Evolutionary conservation across 2,329 filamentous ascomycete species (phyloP).

Genomic region (Clonostachys rosea): DNA sequence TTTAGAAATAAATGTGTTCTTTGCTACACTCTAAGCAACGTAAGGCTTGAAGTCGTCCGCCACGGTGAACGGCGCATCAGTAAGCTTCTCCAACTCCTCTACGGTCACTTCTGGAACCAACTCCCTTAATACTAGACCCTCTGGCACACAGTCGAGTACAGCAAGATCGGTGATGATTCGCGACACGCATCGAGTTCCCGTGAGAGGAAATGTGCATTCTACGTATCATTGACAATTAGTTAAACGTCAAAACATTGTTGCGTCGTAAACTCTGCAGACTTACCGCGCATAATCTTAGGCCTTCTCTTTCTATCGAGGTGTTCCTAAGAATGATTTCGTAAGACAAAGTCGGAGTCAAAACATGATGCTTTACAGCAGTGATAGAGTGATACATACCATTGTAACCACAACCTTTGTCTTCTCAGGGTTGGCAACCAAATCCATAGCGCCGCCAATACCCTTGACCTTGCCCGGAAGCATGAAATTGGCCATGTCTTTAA

Average conservation of each 20-base stretch:
- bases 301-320: constrained; percentile 66
- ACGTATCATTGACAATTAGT: no score
- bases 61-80: constrained; percentile 62
- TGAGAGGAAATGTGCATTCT: constrained; percentile 59
- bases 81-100: constrained; percentile 66
- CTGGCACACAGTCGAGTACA: constrained; percentile 62
- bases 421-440: constrained; percentile 66
- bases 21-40: background rate
- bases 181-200: constrained; percentile 62
- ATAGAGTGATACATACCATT: constrained; percentile 30
- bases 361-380: no score
- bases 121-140: constrained; percentile 61
- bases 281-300: constrained; percentile 56
- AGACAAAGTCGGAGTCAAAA: no score
- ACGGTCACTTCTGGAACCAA: constrained; percentile 65
- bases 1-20: no score
- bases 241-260: no score
- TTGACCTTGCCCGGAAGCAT: constrained; percentile 89
- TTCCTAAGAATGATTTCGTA: constrained; percentile 15
- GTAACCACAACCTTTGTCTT: constrained; percentile 69
- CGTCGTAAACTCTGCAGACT: no score
- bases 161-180: constrained; percentile 67
- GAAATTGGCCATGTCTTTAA: constrained; percentile 72
- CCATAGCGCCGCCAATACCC: constrained; percentile 83
- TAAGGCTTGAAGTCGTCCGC: background rate